Evolutionary conservation across 169 alveolate species (phyloP), one percentile per base, ranked within the genome.

Genomic region (Eimeria acervulina): DNA sequence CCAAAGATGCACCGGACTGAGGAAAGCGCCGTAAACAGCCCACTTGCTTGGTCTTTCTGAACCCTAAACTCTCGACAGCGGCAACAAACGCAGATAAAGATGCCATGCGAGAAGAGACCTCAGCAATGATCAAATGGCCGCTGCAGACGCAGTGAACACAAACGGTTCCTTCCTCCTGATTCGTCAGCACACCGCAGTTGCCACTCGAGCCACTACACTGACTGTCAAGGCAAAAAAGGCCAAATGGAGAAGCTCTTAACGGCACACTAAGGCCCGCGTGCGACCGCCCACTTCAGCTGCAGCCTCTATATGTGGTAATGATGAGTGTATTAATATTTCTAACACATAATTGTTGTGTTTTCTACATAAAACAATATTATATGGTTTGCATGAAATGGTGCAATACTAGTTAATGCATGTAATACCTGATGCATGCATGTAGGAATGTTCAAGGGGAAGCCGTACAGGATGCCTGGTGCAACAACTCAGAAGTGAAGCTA

Each of bases 41-140:
- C 12, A 83, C 91, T 74, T 52, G 91, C 47, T 44, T 83, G 33
- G 15, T 28, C 74, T 47, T 83, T 51, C 33, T 59, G 42, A 93
- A 93, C 28, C 96, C 96, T 28, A 80, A 55, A 47, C 94, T 70
- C 33, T 93, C 94, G 15, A 93, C 61, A 21, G 83, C 96, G 31
- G 74, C 89, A 28, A 93, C 59, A 47, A 93, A 84, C 5, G 68
- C 87, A 15, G 76, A 23, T 28, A 15, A 26, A 26, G 89, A 78
- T 12, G 36, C 38, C 26, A 93, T 26, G 42, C 96, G 96, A 38
- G 96, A 93, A 26, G 80, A 33, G n/a, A 93, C 96, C 44, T 93
- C 96, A n/a, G 89, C 96, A 5, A 93, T 93, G 59, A 70, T 51
- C 89, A 93, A 44, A 28, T 7, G 1, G 33, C 96, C 96, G 13